These are phyloP conservation scores for Phytomonas sp. DNA, from an alignment of 208 protist species.

Conservation along the genomic window DNA sequence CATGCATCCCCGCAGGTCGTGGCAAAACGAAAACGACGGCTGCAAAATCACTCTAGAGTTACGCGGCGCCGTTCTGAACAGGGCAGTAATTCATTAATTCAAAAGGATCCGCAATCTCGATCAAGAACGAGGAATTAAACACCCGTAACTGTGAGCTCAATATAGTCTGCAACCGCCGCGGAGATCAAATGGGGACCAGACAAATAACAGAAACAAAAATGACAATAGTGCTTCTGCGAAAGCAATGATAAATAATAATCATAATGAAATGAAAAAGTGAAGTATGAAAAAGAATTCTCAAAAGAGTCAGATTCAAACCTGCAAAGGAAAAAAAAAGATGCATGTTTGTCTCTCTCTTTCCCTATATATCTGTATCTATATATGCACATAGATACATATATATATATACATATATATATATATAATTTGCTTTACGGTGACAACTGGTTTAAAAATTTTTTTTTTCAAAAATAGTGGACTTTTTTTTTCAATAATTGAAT, in stretches of 20 bases:
- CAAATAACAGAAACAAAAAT: slow-evolving; percentile 1
- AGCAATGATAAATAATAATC: neutral
- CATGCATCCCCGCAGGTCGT: neutral
- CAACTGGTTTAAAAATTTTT: neutral
- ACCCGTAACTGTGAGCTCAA: neutral
- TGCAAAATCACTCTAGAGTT: neutral
- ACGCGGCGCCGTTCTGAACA: neutral
- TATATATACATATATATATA: slow-evolving; percentile 5
- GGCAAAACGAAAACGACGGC: neutral
- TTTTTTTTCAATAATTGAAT: slow-evolving; percentile 3
- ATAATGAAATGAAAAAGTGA: slow-evolving; percentile 6
- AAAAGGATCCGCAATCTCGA: neutral
- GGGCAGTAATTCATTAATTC: neutral
- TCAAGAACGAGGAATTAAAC: neutral
- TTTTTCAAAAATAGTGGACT: neutral
- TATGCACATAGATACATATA: neutral
- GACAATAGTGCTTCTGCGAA: neutral
- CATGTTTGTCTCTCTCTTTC: too few relatives aligned
- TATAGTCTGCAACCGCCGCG: neutral
- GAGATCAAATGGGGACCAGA: neutral
- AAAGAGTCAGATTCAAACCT: neutral
- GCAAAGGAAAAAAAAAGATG: neutral
- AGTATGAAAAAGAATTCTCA: neutral
- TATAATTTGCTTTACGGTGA: neutral
- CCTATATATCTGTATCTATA: neutral